phyloP scores from a whole-genome alignment of 768 basidiomycete species.

The Lactarius trivialis region DNA sequence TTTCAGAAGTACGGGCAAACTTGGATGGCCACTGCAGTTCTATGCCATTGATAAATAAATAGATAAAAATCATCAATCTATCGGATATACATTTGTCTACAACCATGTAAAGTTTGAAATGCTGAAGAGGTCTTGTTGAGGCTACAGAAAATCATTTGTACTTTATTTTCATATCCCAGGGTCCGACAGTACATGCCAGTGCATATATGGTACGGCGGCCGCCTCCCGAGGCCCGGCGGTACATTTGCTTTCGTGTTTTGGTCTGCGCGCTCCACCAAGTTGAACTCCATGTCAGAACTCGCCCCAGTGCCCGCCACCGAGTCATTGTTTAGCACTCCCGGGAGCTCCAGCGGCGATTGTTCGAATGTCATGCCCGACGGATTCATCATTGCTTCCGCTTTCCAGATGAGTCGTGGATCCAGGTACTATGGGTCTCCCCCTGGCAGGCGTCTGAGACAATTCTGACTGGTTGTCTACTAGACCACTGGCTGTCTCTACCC shows the following conservation, averaged over 20 bases:
- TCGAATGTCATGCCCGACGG: slow-evolving; percentile 29
- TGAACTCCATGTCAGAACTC: slow-evolving; percentile 28
- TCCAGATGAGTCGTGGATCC: slow-evolving; percentile 37
- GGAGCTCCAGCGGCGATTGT: slow-evolving; percentile 27
- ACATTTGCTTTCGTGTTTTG: slow-evolving; percentile 11
- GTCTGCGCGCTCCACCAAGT: neutral
- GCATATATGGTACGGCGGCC: too few relatives aligned
- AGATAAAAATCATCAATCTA: too few relatives aligned
- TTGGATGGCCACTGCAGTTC: too few relatives aligned
- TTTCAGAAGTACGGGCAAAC: too few relatives aligned
- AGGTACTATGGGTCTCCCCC: slow-evolving; percentile 30
- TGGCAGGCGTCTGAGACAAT: neutral
- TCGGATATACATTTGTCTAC: too few relatives aligned
- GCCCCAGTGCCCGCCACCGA: slow-evolving; percentile 39
- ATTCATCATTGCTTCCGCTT: slow-evolving; percentile 35
- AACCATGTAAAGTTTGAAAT: too few relatives aligned
- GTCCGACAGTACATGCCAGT: too few relatives aligned
- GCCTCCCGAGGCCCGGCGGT: slow-evolving; percentile 34
- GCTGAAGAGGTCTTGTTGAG: too few relatives aligned
- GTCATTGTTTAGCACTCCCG: slow-evolving; percentile 32
- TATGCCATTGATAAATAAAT: too few relatives aligned
- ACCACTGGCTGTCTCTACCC: slow-evolving; percentile 37
- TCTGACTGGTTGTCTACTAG: slow-evolving; percentile 22
- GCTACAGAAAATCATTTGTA: too few relatives aligned
- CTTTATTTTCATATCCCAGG: too few relatives aligned